Base-by-base conservation (phyloP, 345 rosid genomes). In the Murraya paniculata region DNA sequence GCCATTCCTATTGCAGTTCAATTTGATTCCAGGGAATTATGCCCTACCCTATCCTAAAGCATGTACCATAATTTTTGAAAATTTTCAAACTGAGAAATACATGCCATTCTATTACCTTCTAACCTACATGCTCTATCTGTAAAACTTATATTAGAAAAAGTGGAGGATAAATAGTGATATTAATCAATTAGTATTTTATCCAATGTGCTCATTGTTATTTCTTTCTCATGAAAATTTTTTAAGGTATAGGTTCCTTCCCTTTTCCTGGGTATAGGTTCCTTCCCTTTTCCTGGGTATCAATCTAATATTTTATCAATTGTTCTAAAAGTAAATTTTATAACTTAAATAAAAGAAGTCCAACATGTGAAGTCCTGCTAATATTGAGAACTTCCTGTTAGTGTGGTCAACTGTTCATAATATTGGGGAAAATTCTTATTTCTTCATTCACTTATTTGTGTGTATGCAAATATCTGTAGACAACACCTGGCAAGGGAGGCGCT, bases 401-500 rank as follows among this genome's bases (percentile, higher is more conserved):
- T 33, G 68, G 41, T 64, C 13, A 64, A 21, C 45, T 33, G 53
- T 55, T 82, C 56, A 57, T 79, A 76, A 28, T 31, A 30, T 30
- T 14, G 69, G 35, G 27, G 4, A 70, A 28, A 24, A 19, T 28
- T 48, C 69, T 41, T 62, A 21, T 27, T 24, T 3, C 25, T 45
- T 45, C 50, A 30, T 78, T 67, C 76, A 27, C 66, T 80, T 78
- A 71, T 83, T 59, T 57, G 14, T 75, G 35, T 64, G 4, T 28
- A n/a, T 62, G 31, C 70, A 64, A 65, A 59, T 80, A 38, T 76
- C 27, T 81, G 90, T 81, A 97, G 99, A 97, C 98, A 73, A 80
- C 91, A 45, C 76, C 91, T 76, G 90, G 86, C 79, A 97, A 88
- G 86, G 96, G 95, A 68, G 98, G 99, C 21, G 88, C 97, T 75